A percentile compares a stretch with the other conserved stretches of the same genome.
These are phyloP conservation scores for Dentipellis fragilis DNA, from an alignment of 768 basidiomycete genomes.

Conservation along the genomic window DNA sequence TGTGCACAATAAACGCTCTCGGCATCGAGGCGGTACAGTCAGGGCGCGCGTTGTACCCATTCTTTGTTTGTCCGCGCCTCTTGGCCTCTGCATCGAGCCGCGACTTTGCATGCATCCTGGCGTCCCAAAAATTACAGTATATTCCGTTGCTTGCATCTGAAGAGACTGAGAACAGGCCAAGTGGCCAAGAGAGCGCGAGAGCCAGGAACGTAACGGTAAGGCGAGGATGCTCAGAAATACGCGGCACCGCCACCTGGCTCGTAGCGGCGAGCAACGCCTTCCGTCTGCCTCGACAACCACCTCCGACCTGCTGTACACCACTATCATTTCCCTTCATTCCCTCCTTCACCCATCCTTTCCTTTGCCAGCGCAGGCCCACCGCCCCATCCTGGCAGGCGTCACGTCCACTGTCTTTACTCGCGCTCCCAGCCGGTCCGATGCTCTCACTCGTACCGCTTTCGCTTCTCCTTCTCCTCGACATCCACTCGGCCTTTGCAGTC, in stretches of 20 bases:
- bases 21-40: neutral
- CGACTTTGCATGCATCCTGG: no score
- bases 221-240: no score
- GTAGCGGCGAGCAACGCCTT: neutral
- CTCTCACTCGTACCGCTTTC: conserved; percentile 1
- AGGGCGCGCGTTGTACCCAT: neutral
- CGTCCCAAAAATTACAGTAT: no score
- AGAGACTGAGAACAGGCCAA: no score
- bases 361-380: neutral
- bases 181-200: no score
- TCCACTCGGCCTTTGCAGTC: conserved; percentile 6
- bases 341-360: neutral
- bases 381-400: neutral
- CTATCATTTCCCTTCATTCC: neutral
- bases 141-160: no score
- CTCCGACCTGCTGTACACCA: neutral
- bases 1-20: neutral
- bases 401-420: neutral
- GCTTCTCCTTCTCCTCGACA: neutral
- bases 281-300: neutral
- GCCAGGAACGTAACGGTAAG: no score
- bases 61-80: no score
- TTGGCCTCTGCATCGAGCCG: no score
- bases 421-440: neutral
- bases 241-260: neutral